These are phyloP conservation scores for Eucalyptus dawsonii DNA, from an alignment of 345 rosid genomes.

Conservation along the genomic window DNA sequence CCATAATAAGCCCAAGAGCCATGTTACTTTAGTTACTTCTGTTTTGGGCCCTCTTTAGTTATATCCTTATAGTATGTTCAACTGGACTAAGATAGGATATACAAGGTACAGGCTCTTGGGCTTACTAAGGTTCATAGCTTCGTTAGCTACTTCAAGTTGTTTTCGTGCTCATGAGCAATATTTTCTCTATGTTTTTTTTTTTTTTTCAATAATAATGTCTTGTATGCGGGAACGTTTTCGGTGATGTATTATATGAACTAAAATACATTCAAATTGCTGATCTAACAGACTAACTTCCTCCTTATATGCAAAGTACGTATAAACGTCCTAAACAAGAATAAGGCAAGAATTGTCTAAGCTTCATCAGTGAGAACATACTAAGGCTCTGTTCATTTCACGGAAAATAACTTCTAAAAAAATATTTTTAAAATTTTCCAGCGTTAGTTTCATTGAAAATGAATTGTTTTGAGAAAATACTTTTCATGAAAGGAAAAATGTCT, in stretches of 20 bases:
- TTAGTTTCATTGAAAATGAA: no score
- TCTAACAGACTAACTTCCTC: not conserved
- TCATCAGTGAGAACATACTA: not conserved
- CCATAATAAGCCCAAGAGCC: not conserved
- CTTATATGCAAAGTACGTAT: not conserved
- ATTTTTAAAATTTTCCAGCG: fast-evolving
- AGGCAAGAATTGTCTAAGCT: not conserved
- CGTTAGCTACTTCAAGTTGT: not conserved
- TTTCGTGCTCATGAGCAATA: not conserved
- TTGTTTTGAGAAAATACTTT: no score
- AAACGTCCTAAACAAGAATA: not conserved
- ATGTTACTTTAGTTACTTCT: not conserved
- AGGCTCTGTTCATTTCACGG: no score
- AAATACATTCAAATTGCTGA: not conserved
- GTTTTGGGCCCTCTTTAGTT: not conserved
- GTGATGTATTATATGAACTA: not conserved
- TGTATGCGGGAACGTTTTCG: not conserved
- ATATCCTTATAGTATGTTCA: not conserved
- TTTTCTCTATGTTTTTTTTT: not conserved
- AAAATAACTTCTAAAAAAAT: no score
- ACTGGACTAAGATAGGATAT: no score
- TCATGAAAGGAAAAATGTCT: no score
- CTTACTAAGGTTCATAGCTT: no score
- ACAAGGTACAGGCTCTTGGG: no score
- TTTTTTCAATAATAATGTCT: not conserved